Evolutionary conservation across 2,329 filamentous ascomycete genomes (phyloP), one percentile per base, ranked within the genome.

Genomic region (Trichoderma sp.): DNA sequence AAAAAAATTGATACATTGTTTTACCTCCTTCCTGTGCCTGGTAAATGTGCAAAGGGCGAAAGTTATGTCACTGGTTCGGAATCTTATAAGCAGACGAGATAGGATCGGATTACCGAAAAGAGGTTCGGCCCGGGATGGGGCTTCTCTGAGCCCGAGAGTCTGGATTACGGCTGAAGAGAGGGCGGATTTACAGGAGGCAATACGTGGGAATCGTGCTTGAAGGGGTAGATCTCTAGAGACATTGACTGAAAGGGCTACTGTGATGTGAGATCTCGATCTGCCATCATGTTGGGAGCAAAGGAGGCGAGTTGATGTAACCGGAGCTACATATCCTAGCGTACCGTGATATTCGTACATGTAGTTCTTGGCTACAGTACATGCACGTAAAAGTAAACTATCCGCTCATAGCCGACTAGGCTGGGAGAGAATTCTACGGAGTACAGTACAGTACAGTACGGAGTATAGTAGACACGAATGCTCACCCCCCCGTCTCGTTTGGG

Each of bases 1-100:
- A 63, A 63, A 64, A 64, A 56, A 64, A 57, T 48, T 56, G 52
- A 64, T 57, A 64, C 61, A 56, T 25, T 64, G 61, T 64, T 56
- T 45, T 25, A 48, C 9, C 22, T 42, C 15, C 1, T 13, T 4
- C n/a, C 12, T 25, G 6, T 27, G 10, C 1, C 10, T 12, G 3
- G 22, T 13, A 6, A 17, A 17, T 35, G 25, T 3, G n/a, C 9
- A 17, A 15, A 57, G 22, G 5, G 22, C 0, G 8, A 19, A 53
- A 9, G 25, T 27, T 54, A 54, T 63, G 59, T 29, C 19, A 27
- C 32, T 17, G 45, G 32, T 2, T 13, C 10, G 45, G 45, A 53
- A 37, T 37, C 19, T 32, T 22, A 50, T n/a, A 19, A 27, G 35
- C 15, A 59, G 17, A 50, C 15, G 57, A 45, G 34, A 64, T 64